A percentile compares a stretch with the other conserved stretches of the same genome.
Evolutionary conservation across 768 basidiomycete species (phyloP).

Genomic region (Auriscalpium microsporum): DNA sequence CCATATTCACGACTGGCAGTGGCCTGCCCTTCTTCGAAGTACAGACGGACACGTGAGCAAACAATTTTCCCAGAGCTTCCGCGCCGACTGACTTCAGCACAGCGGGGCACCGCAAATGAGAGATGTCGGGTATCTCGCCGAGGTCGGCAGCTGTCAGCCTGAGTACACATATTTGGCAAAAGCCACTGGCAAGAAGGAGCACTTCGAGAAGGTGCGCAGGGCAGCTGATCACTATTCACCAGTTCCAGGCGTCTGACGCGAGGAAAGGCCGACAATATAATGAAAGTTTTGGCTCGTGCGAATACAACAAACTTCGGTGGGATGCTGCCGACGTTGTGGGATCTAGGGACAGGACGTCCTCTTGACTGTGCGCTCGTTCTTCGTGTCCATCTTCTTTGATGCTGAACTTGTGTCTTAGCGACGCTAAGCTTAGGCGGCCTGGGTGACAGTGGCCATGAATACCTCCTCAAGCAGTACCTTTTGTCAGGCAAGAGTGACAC

Average conservation of each 20-base stretch:
- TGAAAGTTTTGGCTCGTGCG: slow-evolving; percentile 37
- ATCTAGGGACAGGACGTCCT: slow-evolving; percentile 38
- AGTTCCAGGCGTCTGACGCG: not conserved
- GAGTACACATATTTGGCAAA: slow-evolving; percentile 83
- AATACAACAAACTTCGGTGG: slow-evolving; percentile 42
- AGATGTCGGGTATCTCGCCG: slow-evolving; percentile 52
- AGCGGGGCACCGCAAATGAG: slow-evolving; percentile 32
- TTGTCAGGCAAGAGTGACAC: slow-evolving; percentile 56
- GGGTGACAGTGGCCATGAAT: slow-evolving; percentile 73
- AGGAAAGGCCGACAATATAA: slow-evolving; percentile 39
- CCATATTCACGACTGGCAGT: slow-evolving; percentile 59
- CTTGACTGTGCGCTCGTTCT: slow-evolving; percentile 33
- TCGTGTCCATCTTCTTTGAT: not conserved
- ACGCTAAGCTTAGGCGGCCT: slow-evolving; percentile 51
- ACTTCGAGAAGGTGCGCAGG: slow-evolving; percentile 41
- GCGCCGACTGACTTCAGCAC: not conserved
- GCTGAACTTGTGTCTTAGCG: slow-evolving; percentile 25
- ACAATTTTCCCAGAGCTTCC: not conserved
- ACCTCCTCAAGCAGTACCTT: slow-evolving; percentile 66
- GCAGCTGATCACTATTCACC: slow-evolving; percentile 12
- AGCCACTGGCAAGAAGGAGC: slow-evolving; percentile 59
- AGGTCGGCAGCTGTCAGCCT: slow-evolving; percentile 74
- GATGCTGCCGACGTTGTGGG: slow-evolving; percentile 59
- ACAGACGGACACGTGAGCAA: slow-evolving; percentile 48
- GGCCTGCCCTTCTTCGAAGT: slow-evolving; percentile 66